These are phyloP conservation scores for Ascochyta fabae DNA, from an alignment of 2,329 filamentous ascomycete species.

Conservation along the genomic window DNA sequence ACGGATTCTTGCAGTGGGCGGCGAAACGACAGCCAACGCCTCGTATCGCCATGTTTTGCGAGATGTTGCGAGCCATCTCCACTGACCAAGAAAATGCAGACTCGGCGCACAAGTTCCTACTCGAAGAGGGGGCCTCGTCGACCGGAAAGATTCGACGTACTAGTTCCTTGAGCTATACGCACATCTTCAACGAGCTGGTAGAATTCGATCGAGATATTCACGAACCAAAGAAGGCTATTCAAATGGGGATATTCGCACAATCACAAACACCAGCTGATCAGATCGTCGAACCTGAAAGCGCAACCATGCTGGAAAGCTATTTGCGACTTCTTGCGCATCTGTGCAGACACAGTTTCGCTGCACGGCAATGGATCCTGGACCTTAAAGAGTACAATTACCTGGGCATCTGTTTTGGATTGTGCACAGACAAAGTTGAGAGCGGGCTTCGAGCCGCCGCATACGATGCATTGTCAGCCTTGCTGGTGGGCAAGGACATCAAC, in stretches of 20 bases:
- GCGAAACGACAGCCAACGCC: constrained; percentile 93
- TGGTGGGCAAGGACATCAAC: constrained; percentile 73
- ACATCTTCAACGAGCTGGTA: constrained; percentile 88
- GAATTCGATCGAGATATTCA: constrained; percentile 82
- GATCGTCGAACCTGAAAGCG: constrained; percentile 88
- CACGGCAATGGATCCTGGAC: constrained; percentile 76
- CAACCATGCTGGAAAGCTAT: constrained; percentile 97
- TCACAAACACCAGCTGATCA: constrained; percentile 48
- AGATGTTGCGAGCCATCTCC: constrained; percentile 90
- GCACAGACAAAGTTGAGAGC: constrained; percentile 76
- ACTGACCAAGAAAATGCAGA: constrained; percentile 82
- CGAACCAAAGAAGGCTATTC: constrained; percentile 69
- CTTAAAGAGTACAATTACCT: constrained; percentile 72
- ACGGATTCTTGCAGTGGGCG: constrained; percentile 97
- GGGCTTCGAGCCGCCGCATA: constrained; percentile 86
- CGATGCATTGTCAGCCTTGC: constrained; percentile 74
- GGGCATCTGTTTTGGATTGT: constrained; percentile 77
- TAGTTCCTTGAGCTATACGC: constrained; percentile 86
- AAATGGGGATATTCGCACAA: constrained; percentile 61
- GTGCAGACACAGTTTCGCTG: constrained; percentile 72
- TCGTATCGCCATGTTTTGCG: constrained; percentile 94
- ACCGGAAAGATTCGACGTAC: constrained; percentile 81
- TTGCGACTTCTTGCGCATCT: constrained; percentile 86
- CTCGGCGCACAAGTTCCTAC: constrained; percentile 84
- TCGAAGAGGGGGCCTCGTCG: constrained; percentile 76